phyloP scores from a whole-genome alignment of 768 basidiomycete genomes.

The Rhizopogon rudus region DNA sequence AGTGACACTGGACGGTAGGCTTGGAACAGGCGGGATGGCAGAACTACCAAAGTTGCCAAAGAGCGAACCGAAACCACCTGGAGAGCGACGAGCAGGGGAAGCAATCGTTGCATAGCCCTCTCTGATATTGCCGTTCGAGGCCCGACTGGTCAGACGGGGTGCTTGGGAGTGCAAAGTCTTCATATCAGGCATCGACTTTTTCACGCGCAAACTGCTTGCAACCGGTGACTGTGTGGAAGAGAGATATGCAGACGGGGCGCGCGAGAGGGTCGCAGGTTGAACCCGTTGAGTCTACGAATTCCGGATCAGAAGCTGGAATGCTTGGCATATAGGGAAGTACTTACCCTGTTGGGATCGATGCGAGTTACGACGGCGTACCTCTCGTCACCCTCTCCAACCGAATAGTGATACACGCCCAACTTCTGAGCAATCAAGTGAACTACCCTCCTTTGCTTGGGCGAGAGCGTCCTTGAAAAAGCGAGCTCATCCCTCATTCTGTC shows the following conservation, averaged over 20 bases:
- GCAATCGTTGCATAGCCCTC: slow-evolving; percentile 84
- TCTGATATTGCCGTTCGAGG: slow-evolving; percentile 87
- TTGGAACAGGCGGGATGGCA: slow-evolving; percentile 72
- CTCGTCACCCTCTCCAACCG: slow-evolving; percentile 89
- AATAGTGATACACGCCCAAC: slow-evolving; percentile 92
- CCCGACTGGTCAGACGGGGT: slow-evolving; percentile 72
- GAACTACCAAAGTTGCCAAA: slow-evolving; percentile 49
- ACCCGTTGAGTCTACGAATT: slow-evolving; percentile 27
- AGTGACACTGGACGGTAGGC: slow-evolving; percentile 55
- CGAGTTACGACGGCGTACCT: slow-evolving; percentile 93
- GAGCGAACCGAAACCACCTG: slow-evolving; percentile 65
- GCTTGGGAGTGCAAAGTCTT: slow-evolving; percentile 78
- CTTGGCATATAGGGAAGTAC: slow-evolving; percentile 22
- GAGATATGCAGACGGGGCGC: slow-evolving; percentile 79
- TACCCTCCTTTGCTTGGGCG: slow-evolving; percentile 81
- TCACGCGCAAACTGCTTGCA: slow-evolving; percentile 65
- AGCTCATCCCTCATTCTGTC: slow-evolving; percentile 97
- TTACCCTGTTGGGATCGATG: slow-evolving; percentile 76
- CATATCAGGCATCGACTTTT: slow-evolving; percentile 99
- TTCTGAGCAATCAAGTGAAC: slow-evolving; percentile 97
- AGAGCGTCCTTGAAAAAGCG: slow-evolving; percentile 86
- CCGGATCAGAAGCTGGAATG: slow-evolving; percentile 3
- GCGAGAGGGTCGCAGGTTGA: slow-evolving; percentile 61
- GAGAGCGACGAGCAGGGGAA: slow-evolving; percentile 72
- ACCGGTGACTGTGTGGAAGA: slow-evolving; percentile 41